A percentile compares a stretch with the other conserved stretches of the same genome.
phyloP scores from a whole-genome alignment of 2,329 filamentous ascomycete genomes.

The Sporothrix humicola region DNA sequence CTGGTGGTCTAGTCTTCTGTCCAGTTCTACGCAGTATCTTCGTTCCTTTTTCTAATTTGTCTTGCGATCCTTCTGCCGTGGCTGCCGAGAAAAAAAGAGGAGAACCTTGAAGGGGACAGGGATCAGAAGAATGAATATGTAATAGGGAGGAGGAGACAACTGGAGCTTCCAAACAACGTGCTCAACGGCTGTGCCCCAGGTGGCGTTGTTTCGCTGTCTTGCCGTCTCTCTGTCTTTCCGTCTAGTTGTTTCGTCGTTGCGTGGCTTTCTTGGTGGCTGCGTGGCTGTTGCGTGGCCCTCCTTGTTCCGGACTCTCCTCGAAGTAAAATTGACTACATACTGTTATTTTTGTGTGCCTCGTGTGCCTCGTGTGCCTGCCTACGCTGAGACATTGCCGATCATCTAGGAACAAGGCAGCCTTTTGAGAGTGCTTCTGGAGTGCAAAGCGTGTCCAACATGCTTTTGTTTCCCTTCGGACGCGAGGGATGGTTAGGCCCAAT shows the following conservation, averaged over 20 bases:
- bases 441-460: neutral
- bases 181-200: neutral
- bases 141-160: too few species aligned
- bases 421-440: too few species aligned
- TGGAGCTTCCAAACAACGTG: neutral
- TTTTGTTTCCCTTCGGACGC: neutral
- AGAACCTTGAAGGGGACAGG: neutral
- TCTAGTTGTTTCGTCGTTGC: neutral
- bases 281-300: slow-evolving; percentile 20
- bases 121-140: neutral
- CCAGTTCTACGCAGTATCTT: neutral
- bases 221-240: too few species aligned
- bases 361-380: too few species aligned
- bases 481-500: neutral
- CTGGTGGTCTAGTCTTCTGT: neutral
- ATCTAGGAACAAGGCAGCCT: too few species aligned
- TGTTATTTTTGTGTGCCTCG: too few species aligned
- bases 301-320: too few species aligned
- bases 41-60: neutral
- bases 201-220: neutral
- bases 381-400: slow-evolving; percentile 20
- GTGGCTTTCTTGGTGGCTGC: neutral
- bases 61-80: neutral
- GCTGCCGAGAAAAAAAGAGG: neutral
- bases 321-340: too few species aligned